Evolutionary conservation across 192 early-diverging fungal species (phyloP).

Genomic region (Spizellomyces punctatus): DNA sequence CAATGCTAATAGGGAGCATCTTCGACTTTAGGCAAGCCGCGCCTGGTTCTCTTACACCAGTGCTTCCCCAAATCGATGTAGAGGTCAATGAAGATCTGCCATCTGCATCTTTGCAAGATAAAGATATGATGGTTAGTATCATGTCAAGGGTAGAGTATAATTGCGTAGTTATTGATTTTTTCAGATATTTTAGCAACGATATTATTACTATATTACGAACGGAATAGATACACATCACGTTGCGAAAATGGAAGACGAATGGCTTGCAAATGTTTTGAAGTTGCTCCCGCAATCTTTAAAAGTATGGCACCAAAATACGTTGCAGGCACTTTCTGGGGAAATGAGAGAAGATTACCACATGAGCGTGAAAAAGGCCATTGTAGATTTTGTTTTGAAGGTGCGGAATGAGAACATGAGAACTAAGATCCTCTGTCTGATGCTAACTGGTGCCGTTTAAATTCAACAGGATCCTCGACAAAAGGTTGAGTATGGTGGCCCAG

Average conservation of each 20-base stretch:
- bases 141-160: not conserved
- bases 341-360: slow-evolving; percentile 70
- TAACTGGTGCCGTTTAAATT: not conserved
- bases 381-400: slow-evolving; percentile 65
- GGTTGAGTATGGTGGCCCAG: slow-evolving; percentile 28
- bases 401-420: not conserved
- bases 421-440: not conserved
- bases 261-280: slow-evolving; percentile 58
- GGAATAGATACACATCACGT: slow-evolving; percentile 66
- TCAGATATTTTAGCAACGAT: slow-evolving; percentile 55
- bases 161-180: not conserved
- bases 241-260: slow-evolving; percentile 63
- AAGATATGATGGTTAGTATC: slow-evolving; percentile 43
- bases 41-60: slow-evolving; percentile 10
- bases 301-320: slow-evolving; percentile 36
- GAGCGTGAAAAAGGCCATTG: slow-evolving; percentile 70
- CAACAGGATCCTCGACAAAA: slow-evolving; percentile 56
- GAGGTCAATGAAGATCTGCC: slow-evolving; percentile 13
- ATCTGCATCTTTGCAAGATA: slow-evolving; percentile 33
- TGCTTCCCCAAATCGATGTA: slow-evolving; percentile 14
- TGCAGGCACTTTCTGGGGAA: slow-evolving; percentile 50
- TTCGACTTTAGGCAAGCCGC: not conserved
- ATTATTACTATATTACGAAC: slow-evolving; percentile 69
- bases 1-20: slow-evolving; percentile 34
- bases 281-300: slow-evolving; percentile 52